Base-by-base conservation (phyloP, 805 yeast species). In the Wickerhamiella galacta region DNA sequence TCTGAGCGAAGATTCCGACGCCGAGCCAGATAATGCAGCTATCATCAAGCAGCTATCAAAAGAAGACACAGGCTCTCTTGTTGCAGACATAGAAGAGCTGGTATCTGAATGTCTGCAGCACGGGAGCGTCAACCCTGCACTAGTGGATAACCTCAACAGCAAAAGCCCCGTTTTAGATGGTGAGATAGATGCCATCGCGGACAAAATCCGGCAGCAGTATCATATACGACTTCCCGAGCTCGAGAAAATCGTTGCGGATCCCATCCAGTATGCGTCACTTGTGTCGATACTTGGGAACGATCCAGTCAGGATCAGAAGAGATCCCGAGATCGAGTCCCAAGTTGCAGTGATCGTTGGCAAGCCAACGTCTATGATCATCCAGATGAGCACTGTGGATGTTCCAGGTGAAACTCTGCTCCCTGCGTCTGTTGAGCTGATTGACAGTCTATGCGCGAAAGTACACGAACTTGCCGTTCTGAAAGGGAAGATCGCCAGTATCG, bases 181-280 rank as follows among this genome's bases (percentile, higher is more conserved):
- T 10, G 87, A 78, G 39, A 68, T 76, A 4, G 41, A 52, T 0
- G 38, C 58, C 3, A 46, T 76, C 7, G 68, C 68, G 38, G 50
- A 61, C 4, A 66, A 66, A 32, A 53, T 76, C 23, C 66, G 61
- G 30, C 47, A 62, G 1, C 60, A 63, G 17, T 83, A 81, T 46
- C 54, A 60, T 7, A 60, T 65, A 3, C 66, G 74, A 12, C 82
- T 81, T 53, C 73, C 79, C 0, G 94, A 83, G 45, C 56, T 83
- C 31, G 76, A 66, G 16, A 56, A 72, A 0, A 54, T 83, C 24
- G 62, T 80, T 1, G 57, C 70, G 8, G 68, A 68, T 37, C 73
- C 87, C 0, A 48, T 67, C 0, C 74, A 73, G 36, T 83, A 71
- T 52, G 68, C 76, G 6, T 56, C 56, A 18, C 56, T 72, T 1